Conservation (phyloP, 2,329 filamentous ascomycete species). For the Fusarium albidum region DNA sequence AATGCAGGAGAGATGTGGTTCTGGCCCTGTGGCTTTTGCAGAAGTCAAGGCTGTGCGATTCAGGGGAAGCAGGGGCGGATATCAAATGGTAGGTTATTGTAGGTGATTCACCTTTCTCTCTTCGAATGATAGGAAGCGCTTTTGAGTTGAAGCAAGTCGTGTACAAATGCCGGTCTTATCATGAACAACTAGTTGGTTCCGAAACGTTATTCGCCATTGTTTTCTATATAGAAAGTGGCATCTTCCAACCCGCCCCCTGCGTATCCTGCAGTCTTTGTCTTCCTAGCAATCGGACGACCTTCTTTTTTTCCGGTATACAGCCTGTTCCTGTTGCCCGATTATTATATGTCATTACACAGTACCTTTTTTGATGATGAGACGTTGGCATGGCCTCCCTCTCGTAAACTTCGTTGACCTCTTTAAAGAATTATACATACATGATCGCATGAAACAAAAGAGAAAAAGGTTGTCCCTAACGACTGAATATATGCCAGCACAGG, state of each 20-base stretch:
- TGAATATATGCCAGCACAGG: conserved; percentile 1
- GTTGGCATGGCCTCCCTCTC: conserved; percentile 20
- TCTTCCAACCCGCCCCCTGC: conserved; percentile 9
- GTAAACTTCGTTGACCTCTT: conserved; percentile 29
- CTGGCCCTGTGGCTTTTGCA: not conserved
- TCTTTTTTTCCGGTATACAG: conserved; percentile 14
- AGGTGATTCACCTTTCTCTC: conserved; percentile 9
- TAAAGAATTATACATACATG: no score
- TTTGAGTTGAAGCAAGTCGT: conserved; percentile 11
- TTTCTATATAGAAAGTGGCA: conserved; percentile 27
- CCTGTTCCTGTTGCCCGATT: not conserved
- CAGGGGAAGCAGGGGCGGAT: not conserved
- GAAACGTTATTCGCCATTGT: conserved; percentile 5
- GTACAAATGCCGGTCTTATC: conserved; percentile 4
- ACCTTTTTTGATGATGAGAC: no score
- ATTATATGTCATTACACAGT: no score
- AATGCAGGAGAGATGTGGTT: not conserved
- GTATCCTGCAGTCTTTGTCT: conserved; percentile 25
- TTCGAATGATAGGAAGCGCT: conserved; percentile 20
- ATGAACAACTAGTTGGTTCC: conserved; percentile 8
- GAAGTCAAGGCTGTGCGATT: not conserved
- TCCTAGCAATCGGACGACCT: not conserved
- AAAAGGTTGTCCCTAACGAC: conserved; percentile 5
- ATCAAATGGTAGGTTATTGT: conserved; percentile 4
- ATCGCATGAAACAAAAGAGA: conserved; percentile 4